Evolutionary conservation across 2,329 filamentous ascomycete genomes (phyloP).

Genomic region (Eurotiales sp.): DNA sequence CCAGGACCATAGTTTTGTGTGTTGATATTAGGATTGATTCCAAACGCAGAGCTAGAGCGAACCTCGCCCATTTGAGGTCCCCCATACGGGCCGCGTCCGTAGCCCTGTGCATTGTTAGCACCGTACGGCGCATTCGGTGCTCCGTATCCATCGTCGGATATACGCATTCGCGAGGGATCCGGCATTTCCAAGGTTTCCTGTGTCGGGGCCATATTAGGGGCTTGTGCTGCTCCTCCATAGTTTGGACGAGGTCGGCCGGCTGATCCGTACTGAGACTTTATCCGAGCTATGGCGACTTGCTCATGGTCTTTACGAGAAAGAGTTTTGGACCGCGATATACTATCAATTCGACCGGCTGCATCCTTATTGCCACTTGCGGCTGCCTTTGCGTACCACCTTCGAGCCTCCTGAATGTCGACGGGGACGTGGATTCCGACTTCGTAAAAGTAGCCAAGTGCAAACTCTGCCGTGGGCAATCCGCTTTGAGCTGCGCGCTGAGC

Average conservation of each 20-base stretch:
- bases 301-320: constrained; percentile 91
- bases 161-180: constrained; percentile 43
- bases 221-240: constrained; percentile 14
- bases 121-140: constrained; percentile 39
- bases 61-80: constrained; percentile 34
- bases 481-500: constrained; percentile 79
- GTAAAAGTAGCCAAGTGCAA: constrained; percentile 94
- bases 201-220: constrained; percentile 36
- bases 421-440: constrained; percentile 91
- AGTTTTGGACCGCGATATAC: constrained; percentile 75
- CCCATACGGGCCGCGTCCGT: constrained; percentile 26
- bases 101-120: constrained; percentile 25
- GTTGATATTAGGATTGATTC: constrained; percentile 47
- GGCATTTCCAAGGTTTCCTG: constrained; percentile 47
- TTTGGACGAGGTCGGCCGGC: constrained; percentile 37
- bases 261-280: constrained; percentile 76
- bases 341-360: constrained; percentile 75
- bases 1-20: constrained; percentile 31
- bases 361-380: constrained; percentile 90
- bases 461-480: constrained; percentile 85
- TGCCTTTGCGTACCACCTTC: constrained; percentile 85
- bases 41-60: constrained; percentile 45
- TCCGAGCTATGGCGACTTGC: constrained; percentile 79
- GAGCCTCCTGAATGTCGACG: constrained; percentile 77
- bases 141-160: constrained; percentile 25